Conservation (phyloP, 2,329 filamentous ascomycete genomes). For the Davidsoniella virescens region DNA sequence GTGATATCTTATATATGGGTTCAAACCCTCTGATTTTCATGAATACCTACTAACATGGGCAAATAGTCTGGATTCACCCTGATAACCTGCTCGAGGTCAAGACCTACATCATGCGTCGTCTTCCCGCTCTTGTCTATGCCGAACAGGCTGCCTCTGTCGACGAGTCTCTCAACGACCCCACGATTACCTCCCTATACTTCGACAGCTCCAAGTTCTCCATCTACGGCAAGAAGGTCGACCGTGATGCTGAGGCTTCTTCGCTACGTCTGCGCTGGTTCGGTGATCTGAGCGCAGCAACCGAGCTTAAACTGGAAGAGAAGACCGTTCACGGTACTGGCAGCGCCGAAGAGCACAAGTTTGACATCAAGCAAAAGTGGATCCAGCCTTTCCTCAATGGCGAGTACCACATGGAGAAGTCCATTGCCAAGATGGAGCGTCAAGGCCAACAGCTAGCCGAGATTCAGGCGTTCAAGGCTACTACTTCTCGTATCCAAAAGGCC, state of each 20-base stretch:
- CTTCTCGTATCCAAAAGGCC: conserved; percentile 63
- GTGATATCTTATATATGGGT: conserved; percentile 17
- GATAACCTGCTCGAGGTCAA: conserved; percentile 96
- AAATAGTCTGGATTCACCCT: conserved; percentile 74
- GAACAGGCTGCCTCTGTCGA: conserved; percentile 69
- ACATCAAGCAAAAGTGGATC: conserved; percentile 88
- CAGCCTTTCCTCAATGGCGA: conserved; percentile 72
- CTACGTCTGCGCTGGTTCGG: conserved; percentile 86
- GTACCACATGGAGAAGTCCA: conserved; percentile 81
- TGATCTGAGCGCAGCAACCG: conserved; percentile 58
- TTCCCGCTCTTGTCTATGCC: conserved; percentile 88
- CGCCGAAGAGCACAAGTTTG: conserved; percentile 64
- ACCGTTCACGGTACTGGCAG: conserved; percentile 58
- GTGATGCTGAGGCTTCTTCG: conserved; percentile 59
- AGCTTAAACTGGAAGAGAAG: conserved; percentile 83
- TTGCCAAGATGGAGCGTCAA: conserved; percentile 72
- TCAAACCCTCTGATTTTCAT: conserved; percentile 3
- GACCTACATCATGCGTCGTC: conserved; percentile 77
- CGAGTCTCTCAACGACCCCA: conserved; percentile 68
- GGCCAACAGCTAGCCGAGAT: conserved; percentile 51
- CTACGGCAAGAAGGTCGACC: conserved; percentile 72
- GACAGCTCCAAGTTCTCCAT: conserved; percentile 75
- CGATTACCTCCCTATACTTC: conserved; percentile 91
- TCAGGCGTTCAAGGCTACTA: conserved; percentile 52
- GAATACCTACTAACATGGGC: conserved; percentile 17